phyloP scores from a whole-genome alignment of 306 rosid genomes.

The Rosa persica region DNA sequence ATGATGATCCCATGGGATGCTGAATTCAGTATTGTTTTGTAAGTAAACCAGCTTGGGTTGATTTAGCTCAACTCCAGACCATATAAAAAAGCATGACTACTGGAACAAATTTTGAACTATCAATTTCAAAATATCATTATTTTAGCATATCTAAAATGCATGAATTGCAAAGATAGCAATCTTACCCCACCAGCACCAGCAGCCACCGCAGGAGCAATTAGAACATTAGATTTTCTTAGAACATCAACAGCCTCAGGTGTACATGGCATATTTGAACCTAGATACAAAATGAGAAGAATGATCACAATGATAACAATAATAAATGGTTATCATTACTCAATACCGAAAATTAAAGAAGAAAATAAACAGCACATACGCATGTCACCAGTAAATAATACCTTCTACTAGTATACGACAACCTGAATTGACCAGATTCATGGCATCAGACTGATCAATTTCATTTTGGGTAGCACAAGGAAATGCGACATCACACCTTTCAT shows the following conservation, averaged over 20 bases:
- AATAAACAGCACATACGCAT: neutral
- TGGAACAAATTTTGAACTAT: neutral
- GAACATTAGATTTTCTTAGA: constrained; percentile 84
- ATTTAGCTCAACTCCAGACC: neutral
- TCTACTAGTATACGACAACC: constrained; percentile 90
- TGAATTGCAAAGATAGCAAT: constrained; percentile 29
- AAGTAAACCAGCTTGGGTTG: constrained; percentile 6
- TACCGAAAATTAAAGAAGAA: constrained; percentile 8
- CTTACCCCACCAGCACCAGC: constrained; percentile 99
- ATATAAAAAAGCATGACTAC: neutral
- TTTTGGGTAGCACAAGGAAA: constrained; percentile 97
- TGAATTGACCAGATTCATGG: constrained; percentile 81
- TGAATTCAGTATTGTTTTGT: constrained; percentile 1
- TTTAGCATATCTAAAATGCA: constrained; percentile 17
- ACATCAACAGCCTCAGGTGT: constrained; percentile 86
- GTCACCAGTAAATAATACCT: constrained; percentile 52
- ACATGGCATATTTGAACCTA: constrained; percentile 98
- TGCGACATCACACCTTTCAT: constrained; percentile 88
- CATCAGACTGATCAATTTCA: constrained; percentile 91
- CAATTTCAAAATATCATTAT: neutral
- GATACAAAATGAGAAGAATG: constrained; percentile 19
- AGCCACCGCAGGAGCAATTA: constrained; percentile 97
- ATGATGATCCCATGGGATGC: neutral
- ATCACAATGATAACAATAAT: neutral
- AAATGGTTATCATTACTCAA: constrained; percentile 14